A percentile compares a stretch with the other conserved stretches of the same genome.
Conservation (phyloP, 345 rosid genomes). For the Lepidium didymum region DNA sequence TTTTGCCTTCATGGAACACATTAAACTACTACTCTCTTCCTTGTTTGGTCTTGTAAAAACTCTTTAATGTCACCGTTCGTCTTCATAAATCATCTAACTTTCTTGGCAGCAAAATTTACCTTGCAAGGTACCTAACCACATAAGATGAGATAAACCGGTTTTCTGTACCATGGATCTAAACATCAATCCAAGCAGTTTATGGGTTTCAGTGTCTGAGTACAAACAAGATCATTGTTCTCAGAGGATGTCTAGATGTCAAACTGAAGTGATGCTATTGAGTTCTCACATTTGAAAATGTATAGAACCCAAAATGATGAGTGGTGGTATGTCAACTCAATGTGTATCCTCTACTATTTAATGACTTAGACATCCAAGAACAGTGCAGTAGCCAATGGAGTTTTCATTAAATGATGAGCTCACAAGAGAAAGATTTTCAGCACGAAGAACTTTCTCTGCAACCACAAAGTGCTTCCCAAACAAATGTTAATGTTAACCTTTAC, state of each 20-base stretch:
- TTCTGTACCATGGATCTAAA: neutral
- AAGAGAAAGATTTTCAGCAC: neutral
- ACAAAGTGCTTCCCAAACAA: neutral
- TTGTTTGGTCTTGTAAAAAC: conserved; percentile 22
- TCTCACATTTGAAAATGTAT: neutral
- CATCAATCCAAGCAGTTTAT: neutral
- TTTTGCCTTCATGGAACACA: conserved; percentile 14
- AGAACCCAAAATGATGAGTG: too few species aligned
- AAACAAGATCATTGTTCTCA: neutral
- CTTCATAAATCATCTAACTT: conserved; percentile 26
- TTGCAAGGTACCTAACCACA: neutral
- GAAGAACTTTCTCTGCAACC: neutral
- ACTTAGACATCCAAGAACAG: conserved; percentile 11
- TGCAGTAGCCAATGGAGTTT: conserved; percentile 4
- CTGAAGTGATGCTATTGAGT: neutral
- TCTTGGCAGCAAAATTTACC: conserved; percentile 15
- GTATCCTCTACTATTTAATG: neutral
- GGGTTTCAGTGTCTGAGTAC: neutral
- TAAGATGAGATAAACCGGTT: neutral
- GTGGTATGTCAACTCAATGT: too few species aligned
- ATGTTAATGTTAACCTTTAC: neutral
- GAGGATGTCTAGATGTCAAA: neutral
- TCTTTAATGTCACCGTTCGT: conserved; percentile 24
- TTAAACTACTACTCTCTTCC: conserved; percentile 11
- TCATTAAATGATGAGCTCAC: conserved; percentile 7